Percentiles rank a stretch among this genome's conserved stretches.
Evolutionary conservation across 106 monocot species (phyloP).

Genomic region (Hemerocallis citrina): DNA sequence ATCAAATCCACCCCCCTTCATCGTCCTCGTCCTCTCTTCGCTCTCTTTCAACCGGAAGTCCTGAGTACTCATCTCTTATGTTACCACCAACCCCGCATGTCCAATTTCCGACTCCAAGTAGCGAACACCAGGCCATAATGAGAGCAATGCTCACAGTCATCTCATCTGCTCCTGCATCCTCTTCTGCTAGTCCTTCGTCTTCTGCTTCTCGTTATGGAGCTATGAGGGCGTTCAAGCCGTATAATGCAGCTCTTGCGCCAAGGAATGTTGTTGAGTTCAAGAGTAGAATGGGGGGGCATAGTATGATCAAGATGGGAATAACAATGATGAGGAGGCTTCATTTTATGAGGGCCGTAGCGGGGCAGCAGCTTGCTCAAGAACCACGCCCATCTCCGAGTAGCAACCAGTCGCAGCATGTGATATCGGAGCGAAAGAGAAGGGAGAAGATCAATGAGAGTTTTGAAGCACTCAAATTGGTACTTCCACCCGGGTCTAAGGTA

Average conservation of each 20-base stretch:
- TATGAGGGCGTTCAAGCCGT: constrained; percentile 40
- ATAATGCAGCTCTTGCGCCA: constrained; percentile 14
- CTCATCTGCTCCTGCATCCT: constrained; percentile 20
- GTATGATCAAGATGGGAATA: constrained; percentile 45
- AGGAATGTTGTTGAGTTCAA: background rate
- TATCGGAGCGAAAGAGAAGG: constrained; percentile 76
- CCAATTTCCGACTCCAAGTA: constrained; percentile 18
- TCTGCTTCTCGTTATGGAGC: background rate
- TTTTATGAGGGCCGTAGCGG: background rate
- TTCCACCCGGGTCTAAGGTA: constrained; percentile 72
- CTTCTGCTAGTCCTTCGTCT: constrained; percentile 12
- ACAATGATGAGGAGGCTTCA: constrained; percentile 28
- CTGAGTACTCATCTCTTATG: constrained; percentile 43
- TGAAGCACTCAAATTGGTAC: constrained; percentile 38
- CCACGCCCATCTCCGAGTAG: constrained; percentile 2
- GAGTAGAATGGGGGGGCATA: constrained; percentile 20
- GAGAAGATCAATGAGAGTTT: constrained; percentile 76
- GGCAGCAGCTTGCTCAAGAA: background rate
- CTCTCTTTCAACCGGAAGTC: constrained; percentile 48
- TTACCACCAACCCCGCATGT: background rate
- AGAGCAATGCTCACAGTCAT: constrained; percentile 65
- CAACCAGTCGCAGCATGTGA: constrained; percentile 72
- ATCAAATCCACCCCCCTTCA: constrained; percentile 7
- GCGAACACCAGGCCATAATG: constrained; percentile 50
- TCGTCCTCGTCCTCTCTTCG: constrained; percentile 62